Evolutionary conservation across 148 eudicot species (phyloP), one percentile per base, ranked within the genome.

Genomic region (Rhododendron vialii): DNA sequence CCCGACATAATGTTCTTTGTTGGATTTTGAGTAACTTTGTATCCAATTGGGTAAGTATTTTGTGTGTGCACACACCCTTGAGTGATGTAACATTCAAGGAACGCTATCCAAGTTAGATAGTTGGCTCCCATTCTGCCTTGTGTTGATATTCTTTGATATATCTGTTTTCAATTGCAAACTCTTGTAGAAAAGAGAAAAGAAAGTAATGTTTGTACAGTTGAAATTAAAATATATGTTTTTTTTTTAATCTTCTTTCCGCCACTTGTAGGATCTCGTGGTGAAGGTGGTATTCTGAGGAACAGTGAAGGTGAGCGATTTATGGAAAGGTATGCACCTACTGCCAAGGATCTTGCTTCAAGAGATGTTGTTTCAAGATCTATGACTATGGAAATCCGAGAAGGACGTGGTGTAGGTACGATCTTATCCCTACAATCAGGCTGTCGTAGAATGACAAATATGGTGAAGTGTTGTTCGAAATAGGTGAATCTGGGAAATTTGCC

Each of bases 301-400:
- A 95, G 98, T 84, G 98, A 97, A 88, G 99, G 99, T 87, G 99
- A 97, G 89, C 90, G 98, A 71, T 97, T 97, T 88, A 97, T 97
- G 99, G 99, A 97, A 91, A 91, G 99, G 82, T 97, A 97, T 92
- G 99, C 99, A 83, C 99, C 99, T 74, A 95, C 99, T 17, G 99
- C 98, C 43, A 97, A 97, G 94, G 99, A 97, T 91, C 98, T 97
- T 89, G 99, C 99, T 65, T 97, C 99, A 43, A 92, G 99, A 85
- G 99, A 97, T 84, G 94, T 97, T 81, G 99, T 97, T 86, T 97
- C 98, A 20, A 93, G 99, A 87, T 97, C 98, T 76, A 97, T 97
- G 99, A 97, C 99, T 24, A 95, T 97, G 99, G 99, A 97, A 90
- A 97, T 97, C 85, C 94, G 98, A 61, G 99, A 97, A 91, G 99